phyloP scores from a whole-genome alignment of 1,139 yeast genomes.

The Suhomyces terraborum region DNA sequence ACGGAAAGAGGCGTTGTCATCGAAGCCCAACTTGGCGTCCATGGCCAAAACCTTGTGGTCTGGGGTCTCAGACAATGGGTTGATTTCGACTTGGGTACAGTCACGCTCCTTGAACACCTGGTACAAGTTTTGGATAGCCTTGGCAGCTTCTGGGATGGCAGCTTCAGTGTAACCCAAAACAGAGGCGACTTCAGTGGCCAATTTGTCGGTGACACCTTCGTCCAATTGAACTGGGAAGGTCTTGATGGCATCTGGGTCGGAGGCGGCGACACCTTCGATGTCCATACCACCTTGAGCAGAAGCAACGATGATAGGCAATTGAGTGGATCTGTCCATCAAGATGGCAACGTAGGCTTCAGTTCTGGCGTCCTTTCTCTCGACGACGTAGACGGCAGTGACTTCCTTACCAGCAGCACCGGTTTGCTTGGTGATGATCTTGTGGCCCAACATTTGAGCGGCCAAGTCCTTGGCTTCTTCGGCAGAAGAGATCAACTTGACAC shows the following conservation, averaged over 20 bases:
- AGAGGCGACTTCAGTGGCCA: constrained; percentile 76
- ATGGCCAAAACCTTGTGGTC: constrained; percentile 92
- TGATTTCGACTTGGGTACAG: constrained; percentile 97
- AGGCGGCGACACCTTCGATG: constrained; percentile 96
- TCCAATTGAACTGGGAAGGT: constrained; percentile 79
- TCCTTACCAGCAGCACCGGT: constrained; percentile 97
- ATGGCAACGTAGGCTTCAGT: constrained; percentile 96
- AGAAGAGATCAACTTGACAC: constrained; percentile 86
- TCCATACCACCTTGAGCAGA: constrained; percentile 99
- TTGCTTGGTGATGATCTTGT: constrained; percentile 95
- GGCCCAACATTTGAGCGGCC: constrained; percentile 87
- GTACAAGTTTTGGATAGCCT: constrained; percentile 83
- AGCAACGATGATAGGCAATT: constrained; percentile 91
- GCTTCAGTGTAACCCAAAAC: constrained; percentile 78
- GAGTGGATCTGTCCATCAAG: constrained; percentile 89
- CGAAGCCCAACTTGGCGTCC: constrained; percentile 99
- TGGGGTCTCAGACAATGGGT: constrained; percentile 93
- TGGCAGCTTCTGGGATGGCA: constrained; percentile 86
- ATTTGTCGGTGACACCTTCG: constrained; percentile 75
- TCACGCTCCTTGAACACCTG: constrained; percentile 86
- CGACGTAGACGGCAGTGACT: constrained; percentile 95
- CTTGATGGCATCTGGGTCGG: constrained; percentile 89
- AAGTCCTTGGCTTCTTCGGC: constrained; percentile 86
- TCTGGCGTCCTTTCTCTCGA: constrained; percentile 89
- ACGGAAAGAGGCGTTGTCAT: constrained; percentile 94